These are phyloP conservation scores for Pseudogymnoascus sp. DNA, from an alignment of 2,329 filamentous ascomycete genomes.

Conservation along the genomic window DNA sequence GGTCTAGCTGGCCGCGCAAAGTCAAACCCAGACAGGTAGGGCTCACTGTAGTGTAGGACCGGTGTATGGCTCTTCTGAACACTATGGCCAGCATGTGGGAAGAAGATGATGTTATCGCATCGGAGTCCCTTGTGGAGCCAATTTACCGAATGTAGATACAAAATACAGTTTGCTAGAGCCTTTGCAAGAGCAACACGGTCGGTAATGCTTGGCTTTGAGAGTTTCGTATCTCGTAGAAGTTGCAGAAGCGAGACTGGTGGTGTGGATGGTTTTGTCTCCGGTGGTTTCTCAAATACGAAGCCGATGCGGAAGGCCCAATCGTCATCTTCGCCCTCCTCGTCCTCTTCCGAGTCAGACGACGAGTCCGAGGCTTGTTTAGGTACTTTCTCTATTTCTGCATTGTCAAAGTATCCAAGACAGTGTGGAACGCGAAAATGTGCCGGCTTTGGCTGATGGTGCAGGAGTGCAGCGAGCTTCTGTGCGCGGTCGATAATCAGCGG, in stretches of 20 bases:
- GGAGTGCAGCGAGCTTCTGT: constrained; percentile 39
- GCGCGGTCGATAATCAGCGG: constrained; percentile 38
- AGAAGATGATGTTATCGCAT: constrained; percentile 47
- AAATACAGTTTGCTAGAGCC: constrained; percentile 43
- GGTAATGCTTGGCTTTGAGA: constrained; percentile 41
- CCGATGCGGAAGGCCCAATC: constrained; percentile 39
- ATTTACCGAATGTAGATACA: constrained; percentile 48
- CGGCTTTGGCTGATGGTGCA: constrained; percentile 41
- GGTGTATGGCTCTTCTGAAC: not conserved
- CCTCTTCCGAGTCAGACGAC: constrained; percentile 21
- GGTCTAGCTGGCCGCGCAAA: constrained; percentile 43
- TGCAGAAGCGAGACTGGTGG: constrained; percentile 41
- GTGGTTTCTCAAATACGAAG: constrained; percentile 45
- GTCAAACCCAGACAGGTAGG: constrained; percentile 47
- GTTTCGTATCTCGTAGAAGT: constrained; percentile 32
- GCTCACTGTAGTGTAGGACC: constrained; percentile 33
- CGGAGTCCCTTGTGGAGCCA: constrained; percentile 54
- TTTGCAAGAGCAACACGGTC: constrained; percentile 44
- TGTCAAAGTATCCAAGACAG: constrained; percentile 45
- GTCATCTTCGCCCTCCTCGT: constrained; percentile 33
- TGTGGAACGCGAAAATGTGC: constrained; percentile 43
- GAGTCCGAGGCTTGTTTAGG: not conserved
- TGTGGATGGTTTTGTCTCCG: constrained; percentile 30
- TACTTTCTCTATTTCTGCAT: constrained; percentile 23
- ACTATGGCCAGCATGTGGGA: constrained; percentile 25